Evolutionary conservation across 495 filamentous ascomycete species (phyloP).

Genomic region (Podospora pseudopauciseta): DNA sequence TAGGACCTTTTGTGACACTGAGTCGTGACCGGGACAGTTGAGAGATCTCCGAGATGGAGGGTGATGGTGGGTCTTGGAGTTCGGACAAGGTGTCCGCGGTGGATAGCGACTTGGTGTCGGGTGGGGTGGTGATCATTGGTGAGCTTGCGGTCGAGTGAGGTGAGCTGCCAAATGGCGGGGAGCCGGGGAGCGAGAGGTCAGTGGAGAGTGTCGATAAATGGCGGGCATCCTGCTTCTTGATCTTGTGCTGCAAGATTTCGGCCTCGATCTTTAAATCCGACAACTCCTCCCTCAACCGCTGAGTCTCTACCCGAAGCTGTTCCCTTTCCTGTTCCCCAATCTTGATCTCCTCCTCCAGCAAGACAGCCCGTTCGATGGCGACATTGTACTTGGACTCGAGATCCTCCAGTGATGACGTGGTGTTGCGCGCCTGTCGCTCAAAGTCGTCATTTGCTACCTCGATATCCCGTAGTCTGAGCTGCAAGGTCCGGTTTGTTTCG

Average conservation of each 20-base stretch:
- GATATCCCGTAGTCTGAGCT: conserved; percentile 83
- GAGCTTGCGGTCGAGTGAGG: conserved; percentile 63
- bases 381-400: conserved; percentile 95
- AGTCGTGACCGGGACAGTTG: conserved; percentile 39
- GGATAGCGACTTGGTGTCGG: conserved; percentile 57
- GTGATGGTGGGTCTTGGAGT: conserved; percentile 52
- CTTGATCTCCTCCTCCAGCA: conserved; percentile 93
- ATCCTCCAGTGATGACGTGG: conserved; percentile 91
- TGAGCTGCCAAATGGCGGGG: conserved; percentile 55
- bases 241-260: conserved; percentile 89
- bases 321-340: conserved; percentile 88
- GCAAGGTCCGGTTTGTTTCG: conserved; percentile 74
- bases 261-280: conserved; percentile 90
- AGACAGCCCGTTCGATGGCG: conserved; percentile 82
- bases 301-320: conserved; percentile 76
- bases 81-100: conserved; percentile 42
- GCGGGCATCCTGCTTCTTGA: conserved; percentile 59
- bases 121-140: conserved; percentile 68
- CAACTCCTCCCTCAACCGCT: conserved; percentile 83
- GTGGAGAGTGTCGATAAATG: conserved; percentile 52
- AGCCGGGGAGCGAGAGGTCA: conserved; percentile 50
- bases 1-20: conserved; percentile 26
- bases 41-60: conserved; percentile 68
- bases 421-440: conserved; percentile 91
- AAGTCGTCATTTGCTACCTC: conserved; percentile 98